These are phyloP conservation scores for Effrenium voratum DNA, from an alignment of 73 alveolate species.

Conservation along the genomic window DNA sequence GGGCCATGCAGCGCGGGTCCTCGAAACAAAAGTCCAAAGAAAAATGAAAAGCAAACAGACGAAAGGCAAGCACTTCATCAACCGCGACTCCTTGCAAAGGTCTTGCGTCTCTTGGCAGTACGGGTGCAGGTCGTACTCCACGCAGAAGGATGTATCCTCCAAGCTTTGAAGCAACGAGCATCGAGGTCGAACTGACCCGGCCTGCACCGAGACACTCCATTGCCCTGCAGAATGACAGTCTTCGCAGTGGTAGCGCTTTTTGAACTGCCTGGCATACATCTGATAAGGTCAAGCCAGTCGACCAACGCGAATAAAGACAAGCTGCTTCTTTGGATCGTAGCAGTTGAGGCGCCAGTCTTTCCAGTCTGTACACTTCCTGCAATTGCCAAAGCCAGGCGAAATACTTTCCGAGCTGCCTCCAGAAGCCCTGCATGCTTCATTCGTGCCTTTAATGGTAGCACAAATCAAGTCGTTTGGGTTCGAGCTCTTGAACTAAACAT, in stretches of 20 bases:
- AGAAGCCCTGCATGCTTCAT: no score
- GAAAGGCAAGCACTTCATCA: background rate
- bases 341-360: slow-evolving; percentile 70
- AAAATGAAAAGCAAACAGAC: background rate
- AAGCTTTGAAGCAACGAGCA: background rate
- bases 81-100: slow-evolving; percentile 50
- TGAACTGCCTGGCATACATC: slow-evolving; percentile 15
- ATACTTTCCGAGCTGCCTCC: no score
- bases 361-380: slow-evolving; percentile 93
- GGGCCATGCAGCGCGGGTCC: slow-evolving; percentile 80
- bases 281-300: background rate
- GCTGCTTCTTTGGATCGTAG: slow-evolving; percentile 61
- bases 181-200: background rate
- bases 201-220: slow-evolving; percentile 57
- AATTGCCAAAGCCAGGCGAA: no score
- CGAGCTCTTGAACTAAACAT: no score
- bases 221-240: slow-evolving; percentile 46
- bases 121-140: slow-evolving; percentile 86
- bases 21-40: background rate
- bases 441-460: no score
- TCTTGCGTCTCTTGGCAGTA: slow-evolving; percentile 74
- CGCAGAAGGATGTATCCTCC: slow-evolving; percentile 52
- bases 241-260: slow-evolving; percentile 41
- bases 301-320: background rate
- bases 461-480: no score